Percentiles rank a stretch among this genome's conserved stretches.
phyloP scores from a whole-genome alignment of 139 green algal genomes.

The Haematococcus lacustris region DNA sequence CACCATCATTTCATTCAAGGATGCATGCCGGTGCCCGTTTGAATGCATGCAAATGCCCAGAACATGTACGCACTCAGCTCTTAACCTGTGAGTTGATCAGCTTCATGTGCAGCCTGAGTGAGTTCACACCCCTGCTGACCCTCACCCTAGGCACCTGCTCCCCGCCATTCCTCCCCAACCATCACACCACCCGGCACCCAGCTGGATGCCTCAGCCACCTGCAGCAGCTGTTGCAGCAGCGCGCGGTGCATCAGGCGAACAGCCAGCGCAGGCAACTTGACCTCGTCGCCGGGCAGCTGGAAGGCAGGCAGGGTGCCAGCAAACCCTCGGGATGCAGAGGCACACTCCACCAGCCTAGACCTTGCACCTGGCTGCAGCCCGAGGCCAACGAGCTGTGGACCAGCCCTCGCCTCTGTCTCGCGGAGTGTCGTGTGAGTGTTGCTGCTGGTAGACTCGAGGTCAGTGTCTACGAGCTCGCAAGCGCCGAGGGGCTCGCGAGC shows the following conservation, averaged over 20 bases:
- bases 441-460: too few species aligned
- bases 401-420: too few species aligned
- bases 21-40: background rate
- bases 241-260: conserved; percentile 1
- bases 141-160: background rate
- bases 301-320: too few species aligned
- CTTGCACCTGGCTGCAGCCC: too few species aligned
- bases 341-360: too few species aligned
- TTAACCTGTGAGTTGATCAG: background rate
- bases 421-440: too few species aligned
- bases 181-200: background rate
- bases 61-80: background rate
- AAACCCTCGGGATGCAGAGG: too few species aligned
- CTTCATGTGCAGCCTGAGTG: background rate
- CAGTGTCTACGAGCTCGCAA: too few species aligned
- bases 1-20: background rate
- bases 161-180: background rate
- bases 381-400: too few species aligned
- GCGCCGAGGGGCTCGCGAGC: too few species aligned
- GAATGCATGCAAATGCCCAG: background rate
- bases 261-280: too few species aligned
- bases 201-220: background rate
- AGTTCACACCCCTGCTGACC: background rate
- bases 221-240: background rate
- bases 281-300: too few species aligned